Percentiles rank a stretch among this genome's conserved stretches.
phyloP scores from a whole-genome alignment of 768 basidiomycete species.

The Naganishia onofrii region DNA sequence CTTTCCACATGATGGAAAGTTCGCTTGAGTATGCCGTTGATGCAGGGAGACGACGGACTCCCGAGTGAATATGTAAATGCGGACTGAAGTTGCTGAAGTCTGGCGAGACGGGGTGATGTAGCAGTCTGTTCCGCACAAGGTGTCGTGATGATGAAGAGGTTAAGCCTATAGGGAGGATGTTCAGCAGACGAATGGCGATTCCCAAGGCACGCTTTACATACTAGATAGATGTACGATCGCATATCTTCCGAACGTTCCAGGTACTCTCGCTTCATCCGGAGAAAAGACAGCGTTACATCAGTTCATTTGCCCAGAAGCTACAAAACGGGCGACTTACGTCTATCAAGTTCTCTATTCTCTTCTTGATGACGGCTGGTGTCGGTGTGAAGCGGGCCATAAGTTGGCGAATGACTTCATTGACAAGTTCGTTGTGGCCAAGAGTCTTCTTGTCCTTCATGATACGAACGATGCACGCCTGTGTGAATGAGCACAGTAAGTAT shows the following conservation, averaged over 20 bases:
- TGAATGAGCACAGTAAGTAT: not conserved
- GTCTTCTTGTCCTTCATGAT: slow-evolving; percentile 95
- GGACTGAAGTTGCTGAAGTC: not conserved
- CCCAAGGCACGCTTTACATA: not conserved
- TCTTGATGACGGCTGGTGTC: slow-evolving; percentile 82
- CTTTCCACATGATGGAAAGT: not conserved
- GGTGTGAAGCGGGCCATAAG: slow-evolving; percentile 80
- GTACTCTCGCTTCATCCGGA: slow-evolving; percentile 74
- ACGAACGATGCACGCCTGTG: slow-evolving; percentile 90
- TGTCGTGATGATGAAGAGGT: not conserved
- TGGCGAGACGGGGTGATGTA: not conserved
- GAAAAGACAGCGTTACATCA: slow-evolving; percentile 10
- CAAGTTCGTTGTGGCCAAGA: slow-evolving; percentile 80
- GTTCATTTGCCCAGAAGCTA: not conserved
- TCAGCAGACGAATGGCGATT: not conserved
- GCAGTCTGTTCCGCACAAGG: not conserved
- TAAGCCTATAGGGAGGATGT: not conserved
- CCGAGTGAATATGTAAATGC: not conserved
- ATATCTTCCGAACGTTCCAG: slow-evolving; percentile 76
- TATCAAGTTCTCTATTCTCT: slow-evolving; percentile 85
- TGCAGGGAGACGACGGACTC: not conserved
- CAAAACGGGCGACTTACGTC: slow-evolving; percentile 61
- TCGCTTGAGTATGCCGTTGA: not conserved
- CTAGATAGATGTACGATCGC: slow-evolving; percentile 81
- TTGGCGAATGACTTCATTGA: slow-evolving; percentile 87